Percentiles rank a stretch among this genome's conserved stretches.
phyloP scores from a whole-genome alignment of 2,329 filamentous ascomycete genomes.

The Alternaria angustiovoidea region DNA sequence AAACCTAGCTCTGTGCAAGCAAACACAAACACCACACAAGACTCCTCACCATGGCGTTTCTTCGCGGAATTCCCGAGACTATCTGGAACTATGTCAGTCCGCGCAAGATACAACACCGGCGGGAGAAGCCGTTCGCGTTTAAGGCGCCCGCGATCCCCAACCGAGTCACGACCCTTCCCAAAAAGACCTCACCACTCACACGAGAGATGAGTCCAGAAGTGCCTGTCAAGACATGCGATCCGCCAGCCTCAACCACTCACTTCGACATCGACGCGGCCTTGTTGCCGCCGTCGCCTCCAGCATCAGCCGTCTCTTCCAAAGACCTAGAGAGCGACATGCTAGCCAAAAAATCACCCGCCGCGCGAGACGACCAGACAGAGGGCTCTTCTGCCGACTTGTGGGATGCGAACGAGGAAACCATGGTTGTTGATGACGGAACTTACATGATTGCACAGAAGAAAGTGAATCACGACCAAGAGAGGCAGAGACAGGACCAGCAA shows the following conservation, averaged over 20 bases:
- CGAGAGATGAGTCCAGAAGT: constrained; percentile 47
- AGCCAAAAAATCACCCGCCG: constrained; percentile 20
- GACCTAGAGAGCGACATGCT: constrained; percentile 47
- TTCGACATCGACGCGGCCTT: constrained; percentile 35
- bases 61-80: constrained; percentile 45
- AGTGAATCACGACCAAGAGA: constrained; percentile 35
- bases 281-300: constrained; percentile 44
- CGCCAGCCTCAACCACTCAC: constrained; percentile 31
- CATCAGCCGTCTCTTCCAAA: constrained; percentile 27
- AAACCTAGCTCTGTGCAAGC: neutral
- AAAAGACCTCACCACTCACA: constrained; percentile 5
- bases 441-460: constrained; percentile 37
- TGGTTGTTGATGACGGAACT: constrained; percentile 44
- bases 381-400: constrained; percentile 32
- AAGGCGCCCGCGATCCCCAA: constrained; percentile 41
- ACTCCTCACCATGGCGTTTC: constrained; percentile 37
- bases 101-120: constrained; percentile 48
- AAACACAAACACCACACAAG: neutral
- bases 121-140: constrained; percentile 52
- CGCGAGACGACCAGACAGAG: constrained; percentile 10
- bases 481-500: constrained; percentile 35
- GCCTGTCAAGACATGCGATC: constrained; percentile 33
- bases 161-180: constrained; percentile 10
- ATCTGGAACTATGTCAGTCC: constrained; percentile 56
- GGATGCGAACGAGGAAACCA: constrained; percentile 49